A percentile compares a stretch with the other conserved stretches of the same genome.
Conservation (phyloP, 2,329 filamentous ascomycete species). For the Fusarium sororula region DNA sequence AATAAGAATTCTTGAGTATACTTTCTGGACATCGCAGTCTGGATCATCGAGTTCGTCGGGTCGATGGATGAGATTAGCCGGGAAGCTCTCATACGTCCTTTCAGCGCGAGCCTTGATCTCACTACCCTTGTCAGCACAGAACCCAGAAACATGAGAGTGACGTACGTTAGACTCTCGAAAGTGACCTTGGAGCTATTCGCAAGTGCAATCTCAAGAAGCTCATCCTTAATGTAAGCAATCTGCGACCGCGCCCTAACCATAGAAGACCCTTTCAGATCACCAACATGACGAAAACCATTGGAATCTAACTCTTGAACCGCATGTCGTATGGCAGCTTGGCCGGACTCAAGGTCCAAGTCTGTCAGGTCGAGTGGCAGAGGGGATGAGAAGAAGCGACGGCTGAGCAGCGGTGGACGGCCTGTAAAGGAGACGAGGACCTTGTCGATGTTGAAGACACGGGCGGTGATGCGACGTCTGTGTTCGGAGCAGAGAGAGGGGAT, state of each 20-base stretch:
- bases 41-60: conserved; percentile 50
- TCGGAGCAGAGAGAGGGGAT: conserved; percentile 49
- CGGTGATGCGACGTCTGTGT: conserved; percentile 45
- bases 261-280: conserved; percentile 54
- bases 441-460: conserved; percentile 55
- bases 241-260: conserved; percentile 56
- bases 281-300: conserved; percentile 62
- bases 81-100: conserved; percentile 47
- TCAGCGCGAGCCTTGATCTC: conserved; percentile 50
- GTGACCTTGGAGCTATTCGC: conserved; percentile 41
- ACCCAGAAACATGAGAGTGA: accelerated
- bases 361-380: conserved; percentile 64
- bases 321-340: conserved; percentile 43
- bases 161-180: conserved; percentile 34
- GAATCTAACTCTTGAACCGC: conserved; percentile 51
- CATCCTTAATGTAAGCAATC: conserved; percentile 63
- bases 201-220: conserved; percentile 67
- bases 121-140: conserved; percentile 33
- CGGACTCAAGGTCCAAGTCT: conserved; percentile 58
- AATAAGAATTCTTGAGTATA: conserved; percentile 58
- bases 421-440: conserved; percentile 62
- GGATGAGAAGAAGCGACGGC: conserved; percentile 62
- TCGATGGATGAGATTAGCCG: conserved; percentile 51
- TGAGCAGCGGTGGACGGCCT: conserved; percentile 63
- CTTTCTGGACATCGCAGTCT: conserved; percentile 38